These are phyloP conservation scores for Eimeria brunetti DNA, from an alignment of 169 alveolate species.

Conservation along the genomic window DNA sequence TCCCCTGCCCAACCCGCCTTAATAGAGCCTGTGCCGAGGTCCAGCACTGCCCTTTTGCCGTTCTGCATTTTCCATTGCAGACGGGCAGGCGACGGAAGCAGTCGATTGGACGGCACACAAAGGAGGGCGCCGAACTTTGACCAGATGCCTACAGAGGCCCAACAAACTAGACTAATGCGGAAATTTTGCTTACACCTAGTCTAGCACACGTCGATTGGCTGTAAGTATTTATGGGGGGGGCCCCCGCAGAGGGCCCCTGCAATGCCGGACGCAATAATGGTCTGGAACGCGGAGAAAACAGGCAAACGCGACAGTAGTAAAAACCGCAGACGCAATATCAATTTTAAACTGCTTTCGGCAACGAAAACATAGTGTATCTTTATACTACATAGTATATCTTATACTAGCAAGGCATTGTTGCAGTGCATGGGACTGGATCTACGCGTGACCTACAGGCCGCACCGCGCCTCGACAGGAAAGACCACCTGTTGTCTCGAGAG, in stretches of 20 bases:
- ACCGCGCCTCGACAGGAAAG: background rate
- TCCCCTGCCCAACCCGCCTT: constrained; percentile 90
- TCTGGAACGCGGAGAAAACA: background rate
- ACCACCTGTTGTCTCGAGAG: background rate
- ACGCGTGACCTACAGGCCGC: background rate
- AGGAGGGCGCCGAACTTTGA: background rate
- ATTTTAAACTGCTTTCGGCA: background rate
- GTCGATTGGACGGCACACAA: background rate
- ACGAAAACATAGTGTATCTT: background rate
- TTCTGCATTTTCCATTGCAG: constrained; percentile 47
- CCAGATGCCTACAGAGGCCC: background rate
- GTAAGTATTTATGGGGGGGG: background rate
- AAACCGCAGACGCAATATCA: background rate
- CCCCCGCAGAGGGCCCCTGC: constrained; percentile 1
- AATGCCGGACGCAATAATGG: background rate
- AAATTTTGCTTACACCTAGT: background rate
- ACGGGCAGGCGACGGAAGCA: background rate
- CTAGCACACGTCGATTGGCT: background rate
- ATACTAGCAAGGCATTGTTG: background rate
- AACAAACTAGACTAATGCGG: background rate
- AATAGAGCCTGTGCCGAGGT: constrained; percentile 91
- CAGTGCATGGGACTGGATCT: background rate
- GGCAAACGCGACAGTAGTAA: background rate
- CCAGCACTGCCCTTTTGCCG: constrained; percentile 87
- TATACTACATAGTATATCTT: too few species aligned